Evolutionary conservation across 2,329 filamentous ascomycete species (phyloP).

Genomic region (Ophiosphaerella korrae): DNA sequence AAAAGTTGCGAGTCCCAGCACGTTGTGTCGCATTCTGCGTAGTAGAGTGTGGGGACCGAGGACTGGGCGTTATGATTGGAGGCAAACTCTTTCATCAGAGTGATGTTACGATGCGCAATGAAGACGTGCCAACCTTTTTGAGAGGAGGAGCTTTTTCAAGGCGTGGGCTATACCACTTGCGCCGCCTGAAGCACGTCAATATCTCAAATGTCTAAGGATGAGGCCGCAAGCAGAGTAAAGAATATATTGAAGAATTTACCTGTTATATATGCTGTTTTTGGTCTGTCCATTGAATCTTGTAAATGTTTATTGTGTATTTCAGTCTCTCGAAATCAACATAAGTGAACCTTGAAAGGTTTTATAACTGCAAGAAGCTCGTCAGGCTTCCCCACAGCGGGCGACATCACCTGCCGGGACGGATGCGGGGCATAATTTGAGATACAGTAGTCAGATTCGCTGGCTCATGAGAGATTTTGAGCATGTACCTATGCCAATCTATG

Average conservation of each 20-base stretch:
- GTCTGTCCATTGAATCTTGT: background rate
- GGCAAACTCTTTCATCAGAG: conserved; percentile 31
- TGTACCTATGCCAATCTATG: background rate
- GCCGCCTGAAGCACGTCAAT: conserved; percentile 14
- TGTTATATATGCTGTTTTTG: conserved; percentile 20
- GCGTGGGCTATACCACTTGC: conserved; percentile 44
- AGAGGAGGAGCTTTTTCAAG: conserved; percentile 36
- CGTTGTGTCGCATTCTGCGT: conserved; percentile 39
- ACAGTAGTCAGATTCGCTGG: background rate
- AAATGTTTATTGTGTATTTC: too few relatives aligned
- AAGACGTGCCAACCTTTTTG: conserved; percentile 53
- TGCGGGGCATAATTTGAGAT: background rate
- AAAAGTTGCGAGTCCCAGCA: conserved; percentile 46
- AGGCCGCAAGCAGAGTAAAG: too few relatives aligned
- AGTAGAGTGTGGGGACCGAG: conserved; percentile 15
- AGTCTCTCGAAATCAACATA: too few relatives aligned
- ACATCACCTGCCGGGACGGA: too few relatives aligned
- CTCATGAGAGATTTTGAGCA: background rate
- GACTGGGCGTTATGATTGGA: conserved; percentile 15
- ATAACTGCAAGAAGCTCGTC: too few relatives aligned
- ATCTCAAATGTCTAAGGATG: too few relatives aligned
- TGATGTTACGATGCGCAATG: conserved; percentile 50
- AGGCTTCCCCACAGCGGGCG: conserved; percentile 4
- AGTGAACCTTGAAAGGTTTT: too few relatives aligned
- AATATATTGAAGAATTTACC: conserved; percentile 1